These are phyloP conservation scores for Venturia aucupariae DNA, from an alignment of 2,329 filamentous ascomycete species.

Conservation along the genomic window DNA sequence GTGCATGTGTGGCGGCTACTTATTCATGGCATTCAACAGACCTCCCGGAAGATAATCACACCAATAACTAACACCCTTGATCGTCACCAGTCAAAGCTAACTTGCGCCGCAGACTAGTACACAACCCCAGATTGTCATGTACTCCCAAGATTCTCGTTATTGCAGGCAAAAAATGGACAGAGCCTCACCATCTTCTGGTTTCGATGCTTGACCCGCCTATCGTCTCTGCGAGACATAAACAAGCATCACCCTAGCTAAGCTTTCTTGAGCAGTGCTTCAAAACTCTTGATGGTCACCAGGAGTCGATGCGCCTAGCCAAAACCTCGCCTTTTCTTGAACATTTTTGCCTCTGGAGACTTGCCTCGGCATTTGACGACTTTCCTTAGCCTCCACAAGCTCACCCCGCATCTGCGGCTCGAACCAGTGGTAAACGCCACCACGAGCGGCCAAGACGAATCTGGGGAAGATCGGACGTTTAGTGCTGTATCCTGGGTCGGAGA, in stretches of 20 bases:
- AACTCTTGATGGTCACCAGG: neutral
- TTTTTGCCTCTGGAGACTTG: neutral
- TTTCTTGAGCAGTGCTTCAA: neutral
- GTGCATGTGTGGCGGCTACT: neutral
- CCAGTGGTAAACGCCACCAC: slow-evolving; percentile 1
- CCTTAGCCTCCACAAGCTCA: neutral
- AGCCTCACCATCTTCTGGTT: neutral
- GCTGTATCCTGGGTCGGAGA: neutral
- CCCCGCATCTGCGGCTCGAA: neutral
- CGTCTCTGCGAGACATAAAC: no score
- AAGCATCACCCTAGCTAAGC: neutral
- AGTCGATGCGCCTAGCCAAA: neutral
- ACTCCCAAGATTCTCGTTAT: neutral
- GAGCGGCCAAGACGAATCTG: neutral
- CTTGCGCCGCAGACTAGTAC: neutral
- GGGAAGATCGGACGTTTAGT: slow-evolving; percentile 1
- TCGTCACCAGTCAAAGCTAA: neutral
- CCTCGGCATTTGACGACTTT: slow-evolving; percentile 1
- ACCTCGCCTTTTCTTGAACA: neutral
- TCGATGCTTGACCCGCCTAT: neutral
- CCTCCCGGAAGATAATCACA: neutral
- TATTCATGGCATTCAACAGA: neutral
- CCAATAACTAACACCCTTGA: neutral
- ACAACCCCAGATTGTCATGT: neutral
- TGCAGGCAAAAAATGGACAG: neutral